These are phyloP conservation scores for Populus davidiana DNA, from an alignment of 345 rosid species.

Conservation along the genomic window DNA sequence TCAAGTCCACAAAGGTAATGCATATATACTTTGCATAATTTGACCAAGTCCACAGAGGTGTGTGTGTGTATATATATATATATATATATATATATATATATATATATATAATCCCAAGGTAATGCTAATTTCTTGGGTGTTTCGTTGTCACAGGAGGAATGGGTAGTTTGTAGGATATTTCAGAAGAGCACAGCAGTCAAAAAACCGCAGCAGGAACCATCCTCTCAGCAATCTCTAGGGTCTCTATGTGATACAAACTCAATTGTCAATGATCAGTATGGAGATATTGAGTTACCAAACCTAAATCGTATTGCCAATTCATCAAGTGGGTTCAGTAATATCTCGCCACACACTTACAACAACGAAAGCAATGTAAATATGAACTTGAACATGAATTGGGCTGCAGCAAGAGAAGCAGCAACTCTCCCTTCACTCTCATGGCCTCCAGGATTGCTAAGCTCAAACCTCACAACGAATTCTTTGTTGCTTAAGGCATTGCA, in stretches of 20 bases:
- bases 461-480: slow-evolving; percentile 74
- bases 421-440: slow-evolving; percentile 42
- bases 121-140: background rate
- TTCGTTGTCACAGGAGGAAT: slow-evolving; percentile 61
- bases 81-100: too few species aligned
- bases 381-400: slow-evolving; percentile 36
- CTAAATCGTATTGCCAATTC: slow-evolving; percentile 25
- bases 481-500: slow-evolving; percentile 84
- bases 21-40: background rate
- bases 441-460: slow-evolving; percentile 57
- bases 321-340: slow-evolving; percentile 7
- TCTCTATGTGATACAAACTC: slow-evolving; percentile 81
- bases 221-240: slow-evolving; percentile 63
- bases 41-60: background rate
- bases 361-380: slow-evolving; percentile 29
- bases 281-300: slow-evolving; percentile 67
- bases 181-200: slow-evolving; percentile 58
- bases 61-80: too few species aligned
- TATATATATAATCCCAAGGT: too few species aligned
- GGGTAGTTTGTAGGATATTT: slow-evolving; percentile 89
- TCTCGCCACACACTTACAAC: slow-evolving; percentile 4
- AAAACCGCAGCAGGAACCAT: slow-evolving; percentile 52
- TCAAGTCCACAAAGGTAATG: slow-evolving; percentile 59
- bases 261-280: slow-evolving; percentile 53
- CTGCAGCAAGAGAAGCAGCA: slow-evolving; percentile 29